Conservation (phyloP, 2,329 filamentous ascomycete species). For the Pezicula rhizophila region DNA sequence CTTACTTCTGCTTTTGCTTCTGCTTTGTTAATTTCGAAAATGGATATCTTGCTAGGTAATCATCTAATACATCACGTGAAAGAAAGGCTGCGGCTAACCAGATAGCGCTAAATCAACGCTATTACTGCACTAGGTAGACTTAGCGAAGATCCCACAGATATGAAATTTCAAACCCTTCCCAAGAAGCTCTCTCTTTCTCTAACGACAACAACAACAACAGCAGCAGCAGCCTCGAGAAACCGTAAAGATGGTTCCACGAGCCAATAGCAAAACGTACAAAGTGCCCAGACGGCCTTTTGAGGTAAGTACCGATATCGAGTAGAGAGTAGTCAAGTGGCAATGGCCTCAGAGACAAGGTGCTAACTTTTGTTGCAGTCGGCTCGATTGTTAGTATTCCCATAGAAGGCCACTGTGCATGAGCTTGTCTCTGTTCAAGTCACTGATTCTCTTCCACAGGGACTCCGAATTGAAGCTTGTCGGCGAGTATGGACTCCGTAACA, state of each 20-base stretch:
- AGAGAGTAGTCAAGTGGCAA: neutral
- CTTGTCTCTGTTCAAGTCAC: conserved; percentile 97
- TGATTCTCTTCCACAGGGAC: conserved; percentile 72
- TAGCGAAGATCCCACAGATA: no score
- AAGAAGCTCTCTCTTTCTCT: no score
- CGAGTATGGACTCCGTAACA: conserved; percentile 99
- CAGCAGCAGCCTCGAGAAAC: conserved; percentile 11
- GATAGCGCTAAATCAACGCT: no score
- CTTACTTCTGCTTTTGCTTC: no score
- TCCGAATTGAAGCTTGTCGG: conserved; percentile 99
- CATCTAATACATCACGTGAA: no score
- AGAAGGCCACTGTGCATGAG: conserved; percentile 90
- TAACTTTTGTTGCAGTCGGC: conserved; percentile 85
- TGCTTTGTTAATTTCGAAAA: no score
- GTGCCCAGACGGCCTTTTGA: conserved; percentile 71
- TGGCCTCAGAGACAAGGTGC: conserved; percentile 16
- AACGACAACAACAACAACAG: conserved; percentile 8
- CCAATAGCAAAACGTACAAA: conserved; percentile 96
- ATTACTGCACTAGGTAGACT: no score
- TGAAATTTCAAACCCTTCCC: no score
- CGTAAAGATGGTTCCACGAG: conserved; percentile 47
- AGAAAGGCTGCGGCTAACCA: no score
- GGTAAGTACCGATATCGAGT: conserved; percentile 14
- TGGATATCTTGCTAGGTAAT: no score
- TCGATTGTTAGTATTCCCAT: conserved; percentile 87